Evolutionary conservation across 805 yeast species (phyloP).

Genomic region (Metschnikowia continentalis): DNA sequence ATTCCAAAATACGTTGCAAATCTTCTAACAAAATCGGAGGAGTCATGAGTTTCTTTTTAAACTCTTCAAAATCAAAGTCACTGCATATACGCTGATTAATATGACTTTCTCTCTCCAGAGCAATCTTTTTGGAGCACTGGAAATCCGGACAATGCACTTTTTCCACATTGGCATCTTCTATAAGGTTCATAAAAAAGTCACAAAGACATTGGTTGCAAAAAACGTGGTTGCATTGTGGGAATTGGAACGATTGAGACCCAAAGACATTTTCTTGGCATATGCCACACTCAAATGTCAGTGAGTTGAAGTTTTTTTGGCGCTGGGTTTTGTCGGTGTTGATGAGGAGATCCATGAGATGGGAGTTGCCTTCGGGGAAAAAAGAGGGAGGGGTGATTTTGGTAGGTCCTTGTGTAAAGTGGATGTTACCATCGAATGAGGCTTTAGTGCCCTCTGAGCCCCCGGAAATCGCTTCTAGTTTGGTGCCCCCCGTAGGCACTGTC

Average conservation of each 20-base stretch:
- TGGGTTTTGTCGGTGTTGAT: constrained; percentile 19
- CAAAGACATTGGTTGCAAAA: constrained; percentile 15
- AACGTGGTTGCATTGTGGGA: constrained; percentile 24
- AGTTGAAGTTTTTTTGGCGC: constrained; percentile 24
- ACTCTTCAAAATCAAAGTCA: constrained; percentile 21
- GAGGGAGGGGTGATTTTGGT: background rate
- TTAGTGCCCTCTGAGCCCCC: too few species aligned
- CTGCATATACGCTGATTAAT: background rate
- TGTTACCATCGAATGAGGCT: constrained; percentile 6
- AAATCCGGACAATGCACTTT: constrained; percentile 58
- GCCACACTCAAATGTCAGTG: constrained; percentile 45
- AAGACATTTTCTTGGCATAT: constrained; percentile 50
- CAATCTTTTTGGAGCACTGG: constrained; percentile 35
- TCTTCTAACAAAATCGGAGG: constrained; percentile 36
- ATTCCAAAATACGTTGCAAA: constrained; percentile 27
- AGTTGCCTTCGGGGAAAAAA: background rate
- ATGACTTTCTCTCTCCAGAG: constrained; percentile 12
- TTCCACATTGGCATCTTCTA: constrained; percentile 46
- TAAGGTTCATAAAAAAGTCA: constrained; percentile 24
- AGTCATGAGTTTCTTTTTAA: constrained; percentile 37
- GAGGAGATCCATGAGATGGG: background rate
- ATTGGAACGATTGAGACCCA: constrained; percentile 37
- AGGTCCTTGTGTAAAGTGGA: background rate
- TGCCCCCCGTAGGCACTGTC: too few species aligned
- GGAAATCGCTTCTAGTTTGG: too few species aligned